phyloP scores from a whole-genome alignment of 768 basidiomycete species.

The Suillus fuscotomentosus region DNA sequence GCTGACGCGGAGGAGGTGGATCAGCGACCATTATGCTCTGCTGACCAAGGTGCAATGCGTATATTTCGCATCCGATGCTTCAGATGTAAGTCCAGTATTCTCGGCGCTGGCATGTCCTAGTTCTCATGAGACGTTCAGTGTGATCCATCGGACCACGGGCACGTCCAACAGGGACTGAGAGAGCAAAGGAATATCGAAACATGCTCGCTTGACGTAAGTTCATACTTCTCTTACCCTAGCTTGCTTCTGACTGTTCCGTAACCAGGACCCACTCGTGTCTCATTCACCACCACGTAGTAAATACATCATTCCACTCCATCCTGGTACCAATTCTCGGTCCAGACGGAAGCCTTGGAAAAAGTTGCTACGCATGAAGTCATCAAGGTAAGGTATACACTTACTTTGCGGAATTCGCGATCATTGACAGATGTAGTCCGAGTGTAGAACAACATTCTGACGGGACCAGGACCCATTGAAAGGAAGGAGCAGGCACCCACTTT shows the following conservation, averaged over 20 bases:
- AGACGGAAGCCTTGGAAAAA: neutral
- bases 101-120: neutral
- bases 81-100: neutral
- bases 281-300: neutral
- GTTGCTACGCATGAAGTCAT: neutral
- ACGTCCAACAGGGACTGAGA: neutral
- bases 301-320: neutral
- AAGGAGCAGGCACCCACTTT: neutral
- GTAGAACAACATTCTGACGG: neutral
- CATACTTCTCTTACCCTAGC: neutral
- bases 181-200: neutral
- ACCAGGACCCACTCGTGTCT: neutral
- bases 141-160: neutral
- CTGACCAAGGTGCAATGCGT: constrained; percentile 25
- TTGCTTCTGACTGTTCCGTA: neutral
- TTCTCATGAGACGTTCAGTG: neutral
- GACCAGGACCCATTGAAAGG: neutral
- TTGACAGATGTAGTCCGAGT: neutral
- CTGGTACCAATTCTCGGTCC: neutral
- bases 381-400: neutral
- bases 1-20: constrained; percentile 34
- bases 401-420: neutral
- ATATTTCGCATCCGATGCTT: constrained; percentile 1
- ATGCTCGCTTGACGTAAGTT: neutral
- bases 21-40: constrained; percentile 64